Evolutionary conservation across 768 basidiomycete genomes (phyloP).

Genomic region (Termitomyces sp.): DNA sequence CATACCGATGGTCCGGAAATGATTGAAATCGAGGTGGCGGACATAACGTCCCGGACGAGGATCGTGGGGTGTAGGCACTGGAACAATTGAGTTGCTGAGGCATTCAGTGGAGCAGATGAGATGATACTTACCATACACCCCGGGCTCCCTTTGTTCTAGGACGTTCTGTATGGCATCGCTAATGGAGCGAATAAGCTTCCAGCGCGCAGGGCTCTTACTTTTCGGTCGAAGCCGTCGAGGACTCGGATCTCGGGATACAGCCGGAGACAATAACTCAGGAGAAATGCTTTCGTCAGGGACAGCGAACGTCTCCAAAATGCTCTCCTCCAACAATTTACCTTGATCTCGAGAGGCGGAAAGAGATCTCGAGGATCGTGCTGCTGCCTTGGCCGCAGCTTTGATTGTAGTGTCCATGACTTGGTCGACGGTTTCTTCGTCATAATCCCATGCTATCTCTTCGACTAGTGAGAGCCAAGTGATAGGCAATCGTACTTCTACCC

Average conservation of each 20-base stretch:
- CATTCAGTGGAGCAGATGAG: background rate
- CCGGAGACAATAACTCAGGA: conserved; percentile 73
- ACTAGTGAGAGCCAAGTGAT: conserved; percentile 83
- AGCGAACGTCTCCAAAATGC: conserved; percentile 55
- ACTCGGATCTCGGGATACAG: conserved; percentile 81
- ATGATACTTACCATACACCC: conserved; percentile 59
- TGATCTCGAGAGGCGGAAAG: conserved; percentile 31
- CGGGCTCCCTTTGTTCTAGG: conserved; percentile 59
- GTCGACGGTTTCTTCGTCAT: conserved; percentile 64
- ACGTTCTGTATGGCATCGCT: conserved; percentile 76
- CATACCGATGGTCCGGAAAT: conserved; percentile 97
- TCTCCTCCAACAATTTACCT: conserved; percentile 55
- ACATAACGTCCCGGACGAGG: conserved; percentile 79
- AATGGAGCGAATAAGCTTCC: conserved; percentile 79
- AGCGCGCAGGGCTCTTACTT: conserved; percentile 79
- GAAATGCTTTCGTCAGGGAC: conserved; percentile 72
- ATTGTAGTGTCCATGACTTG: conserved; percentile 66
- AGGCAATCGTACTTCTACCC: conserved; percentile 78
- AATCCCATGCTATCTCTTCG: conserved; percentile 75
- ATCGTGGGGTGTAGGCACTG: conserved; percentile 70
- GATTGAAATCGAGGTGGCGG: conserved; percentile 89
- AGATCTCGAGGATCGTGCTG: conserved; percentile 44
- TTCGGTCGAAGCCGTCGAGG: conserved; percentile 73
- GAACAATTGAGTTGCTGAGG: background rate
- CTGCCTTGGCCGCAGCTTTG: conserved; percentile 64